phyloP scores from a whole-genome alignment of 2,329 filamentous ascomycete genomes.

The Nannizziopsis arthrosporioides region DNA sequence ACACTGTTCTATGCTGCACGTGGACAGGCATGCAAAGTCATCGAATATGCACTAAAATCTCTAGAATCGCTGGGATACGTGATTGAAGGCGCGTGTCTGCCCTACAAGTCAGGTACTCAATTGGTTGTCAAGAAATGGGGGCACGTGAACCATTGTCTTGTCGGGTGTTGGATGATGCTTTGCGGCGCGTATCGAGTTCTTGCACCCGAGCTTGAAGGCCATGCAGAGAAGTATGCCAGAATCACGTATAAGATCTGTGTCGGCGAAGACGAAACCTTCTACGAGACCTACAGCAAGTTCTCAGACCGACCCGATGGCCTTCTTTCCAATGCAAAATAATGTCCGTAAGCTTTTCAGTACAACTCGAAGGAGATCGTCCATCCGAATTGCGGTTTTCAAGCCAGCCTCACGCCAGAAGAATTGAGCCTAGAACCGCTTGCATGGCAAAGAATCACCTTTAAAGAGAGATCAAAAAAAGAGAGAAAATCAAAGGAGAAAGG shows the following conservation, averaged over 20 bases:
- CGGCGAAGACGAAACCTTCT: constrained; percentile 28
- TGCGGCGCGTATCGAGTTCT: constrained; percentile 18
- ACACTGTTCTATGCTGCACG: too few relatives aligned
- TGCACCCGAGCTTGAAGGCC: constrained; percentile 14
- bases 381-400: too few relatives aligned
- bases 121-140: too few relatives aligned
- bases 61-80: constrained; percentile 21
- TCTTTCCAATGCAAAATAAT: too few relatives aligned
- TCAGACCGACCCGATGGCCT: too few relatives aligned
- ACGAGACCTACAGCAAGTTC: constrained; percentile 3
- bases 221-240: constrained; percentile 24
- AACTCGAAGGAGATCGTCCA: too few relatives aligned
- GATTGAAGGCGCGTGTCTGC: constrained; percentile 18
- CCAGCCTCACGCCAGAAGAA: too few relatives aligned
- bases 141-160: constrained; percentile 21
- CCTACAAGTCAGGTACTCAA: neutral
- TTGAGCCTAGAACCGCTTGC: too few relatives aligned
- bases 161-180: constrained; percentile 24
- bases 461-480: too few relatives aligned
- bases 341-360: too few relatives aligned
- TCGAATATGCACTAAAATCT: constrained; percentile 17
- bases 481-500: too few relatives aligned
- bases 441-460: too few relatives aligned
- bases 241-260: constrained; percentile 25
- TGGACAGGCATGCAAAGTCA: constrained; percentile 10